Evolutionary conservation across 2,329 filamentous ascomycete genomes (phyloP).

Genomic region (Cladosporium sp.): DNA sequence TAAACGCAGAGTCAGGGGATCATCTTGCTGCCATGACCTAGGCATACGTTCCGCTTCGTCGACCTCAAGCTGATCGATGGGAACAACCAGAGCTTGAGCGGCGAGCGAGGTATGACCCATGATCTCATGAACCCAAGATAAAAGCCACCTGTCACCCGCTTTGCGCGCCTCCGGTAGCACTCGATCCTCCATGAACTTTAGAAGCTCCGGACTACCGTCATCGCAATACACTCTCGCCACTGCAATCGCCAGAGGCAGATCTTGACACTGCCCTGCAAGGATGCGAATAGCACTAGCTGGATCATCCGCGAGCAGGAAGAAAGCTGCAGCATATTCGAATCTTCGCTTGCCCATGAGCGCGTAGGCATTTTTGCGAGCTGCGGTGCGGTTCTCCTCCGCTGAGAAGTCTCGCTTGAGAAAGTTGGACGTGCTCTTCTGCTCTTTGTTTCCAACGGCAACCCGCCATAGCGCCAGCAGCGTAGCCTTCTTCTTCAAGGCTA

Average conservation of each 20-base stretch:
- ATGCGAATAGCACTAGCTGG: constrained; percentile 80
- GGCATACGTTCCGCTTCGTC: constrained; percentile 1
- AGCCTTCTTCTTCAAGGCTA: constrained; percentile 81
- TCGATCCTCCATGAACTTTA: constrained; percentile 69
- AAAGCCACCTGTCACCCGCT: constrained; percentile 86
- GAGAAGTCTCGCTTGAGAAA: constrained; percentile 87
- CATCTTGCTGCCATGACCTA: constrained; percentile 62
- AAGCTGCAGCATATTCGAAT: constrained; percentile 92
- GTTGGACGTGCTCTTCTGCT: constrained; percentile 72
- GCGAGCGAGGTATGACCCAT: constrained; percentile 75
- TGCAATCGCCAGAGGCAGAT: constrained; percentile 83
- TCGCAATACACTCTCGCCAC: constrained; percentile 84
- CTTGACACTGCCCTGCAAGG: constrained; percentile 78
- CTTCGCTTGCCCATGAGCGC: constrained; percentile 84
- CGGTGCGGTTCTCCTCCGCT: constrained; percentile 78
- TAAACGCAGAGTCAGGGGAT: constrained; percentile 79
- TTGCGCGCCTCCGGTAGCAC: constrained; percentile 70
- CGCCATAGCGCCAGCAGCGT: constrained; percentile 89
- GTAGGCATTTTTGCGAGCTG: constrained; percentile 93
- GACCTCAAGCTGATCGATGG: constrained; percentile 63
- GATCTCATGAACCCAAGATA: constrained; percentile 95
- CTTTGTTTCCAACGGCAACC: constrained; percentile 83
- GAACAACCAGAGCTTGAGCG: constrained; percentile 64
- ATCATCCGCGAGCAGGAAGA: constrained; percentile 85
- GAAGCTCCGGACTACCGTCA: constrained; percentile 68